phyloP scores from a whole-genome alignment of 768 basidiomycete species.

The Mycena chlorophos region DNA sequence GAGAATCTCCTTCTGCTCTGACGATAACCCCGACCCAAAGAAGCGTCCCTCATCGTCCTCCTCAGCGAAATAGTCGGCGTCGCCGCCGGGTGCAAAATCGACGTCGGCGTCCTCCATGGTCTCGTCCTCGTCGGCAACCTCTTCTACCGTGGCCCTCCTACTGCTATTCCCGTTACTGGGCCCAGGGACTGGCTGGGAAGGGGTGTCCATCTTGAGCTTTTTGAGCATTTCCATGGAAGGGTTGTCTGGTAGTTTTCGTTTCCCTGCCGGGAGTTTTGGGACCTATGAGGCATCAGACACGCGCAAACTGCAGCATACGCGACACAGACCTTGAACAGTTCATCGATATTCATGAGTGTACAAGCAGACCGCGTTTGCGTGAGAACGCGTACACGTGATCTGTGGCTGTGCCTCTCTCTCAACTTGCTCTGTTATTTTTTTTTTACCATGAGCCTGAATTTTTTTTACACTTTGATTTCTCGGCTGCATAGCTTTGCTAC shows the following conservation, averaged over 20 bases:
- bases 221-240: slow-evolving; percentile 83
- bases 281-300: slow-evolving; percentile 40
- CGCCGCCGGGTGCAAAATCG: slow-evolving; percentile 79
- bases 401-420: too few species aligned
- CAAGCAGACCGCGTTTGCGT: too few species aligned
- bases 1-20: slow-evolving; percentile 91
- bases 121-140: slow-evolving; percentile 56
- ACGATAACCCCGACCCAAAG: slow-evolving; percentile 90
- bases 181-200: slow-evolving; percentile 19
- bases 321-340: slow-evolving; percentile 45
- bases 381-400: too few species aligned
- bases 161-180: slow-evolving; percentile 31
- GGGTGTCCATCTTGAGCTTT: slow-evolving; percentile 63
- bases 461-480: too few species aligned
- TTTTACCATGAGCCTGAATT: too few species aligned
- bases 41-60: slow-evolving; percentile 93
- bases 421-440: too few species aligned
- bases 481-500: too few species aligned
- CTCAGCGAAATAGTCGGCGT: slow-evolving; percentile 87
- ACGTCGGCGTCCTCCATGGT: slow-evolving; percentile 33
- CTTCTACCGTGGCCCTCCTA: slow-evolving; percentile 60
- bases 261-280: slow-evolving; percentile 66
- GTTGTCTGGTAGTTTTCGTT: slow-evolving; percentile 74
- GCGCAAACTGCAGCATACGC: background rate
- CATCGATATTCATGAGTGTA: slow-evolving; percentile 55